Conservation (phyloP, 257 asterid species). For the Plectranthus barbatus region DNA sequence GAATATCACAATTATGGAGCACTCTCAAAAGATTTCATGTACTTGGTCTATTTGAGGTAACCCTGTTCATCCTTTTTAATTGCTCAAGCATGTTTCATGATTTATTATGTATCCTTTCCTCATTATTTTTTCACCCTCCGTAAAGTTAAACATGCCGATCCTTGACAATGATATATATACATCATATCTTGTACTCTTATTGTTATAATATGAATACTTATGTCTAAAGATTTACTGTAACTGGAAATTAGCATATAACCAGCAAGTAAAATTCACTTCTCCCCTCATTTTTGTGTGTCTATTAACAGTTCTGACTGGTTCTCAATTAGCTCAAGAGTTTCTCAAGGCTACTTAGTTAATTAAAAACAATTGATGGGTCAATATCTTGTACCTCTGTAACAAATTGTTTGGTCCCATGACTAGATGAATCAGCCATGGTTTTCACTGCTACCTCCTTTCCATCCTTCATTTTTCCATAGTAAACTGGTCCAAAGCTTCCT, state of each 20-base stretch:
- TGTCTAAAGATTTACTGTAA: not conserved
- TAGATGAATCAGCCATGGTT: constrained; percentile 91
- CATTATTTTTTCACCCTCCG: no score
- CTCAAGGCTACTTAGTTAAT: not conserved
- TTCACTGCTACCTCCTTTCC: constrained; percentile 96
- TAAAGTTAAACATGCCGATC: no score
- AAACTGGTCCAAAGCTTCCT: constrained; percentile 97
- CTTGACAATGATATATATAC: no score
- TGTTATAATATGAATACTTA: not conserved
- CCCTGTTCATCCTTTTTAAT: not conserved
- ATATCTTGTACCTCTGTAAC: constrained; percentile 61
- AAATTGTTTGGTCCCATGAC: constrained; percentile 87
- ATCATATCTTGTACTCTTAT: not conserved
- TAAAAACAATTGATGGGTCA: not conserved
- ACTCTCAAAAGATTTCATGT: not conserved
- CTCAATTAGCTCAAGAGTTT: not conserved
- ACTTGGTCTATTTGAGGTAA: not conserved
- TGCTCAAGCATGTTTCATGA: no score
- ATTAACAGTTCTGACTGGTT: not conserved
- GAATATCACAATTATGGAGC: not conserved
- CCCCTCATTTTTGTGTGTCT: not conserved
- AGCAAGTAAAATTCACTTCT: not conserved
- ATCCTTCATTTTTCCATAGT: constrained; percentile 76
- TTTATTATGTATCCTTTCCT: no score
- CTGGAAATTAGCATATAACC: not conserved